These are phyloP conservation scores for Dioszegia aurantiaca DNA, from an alignment of 768 basidiomycete species.

Conservation along the genomic window DNA sequence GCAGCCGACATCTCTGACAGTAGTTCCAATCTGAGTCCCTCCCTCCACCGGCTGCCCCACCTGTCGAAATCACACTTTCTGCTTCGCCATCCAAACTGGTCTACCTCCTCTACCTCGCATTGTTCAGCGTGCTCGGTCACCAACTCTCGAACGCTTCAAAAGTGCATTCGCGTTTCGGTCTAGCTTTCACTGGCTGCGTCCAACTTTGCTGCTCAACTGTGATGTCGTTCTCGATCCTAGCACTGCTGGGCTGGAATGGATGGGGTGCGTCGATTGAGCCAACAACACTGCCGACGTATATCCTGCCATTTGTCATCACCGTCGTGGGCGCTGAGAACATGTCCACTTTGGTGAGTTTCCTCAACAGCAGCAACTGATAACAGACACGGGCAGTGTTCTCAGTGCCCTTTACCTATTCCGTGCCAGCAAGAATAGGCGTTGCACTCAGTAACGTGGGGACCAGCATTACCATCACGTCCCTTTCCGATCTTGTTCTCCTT, in stretches of 20 bases:
- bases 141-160: conserved; percentile 54
- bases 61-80: conserved; percentile 6
- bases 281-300: conserved; percentile 52
- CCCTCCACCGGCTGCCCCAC: conserved; percentile 4
- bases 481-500: conserved; percentile 77
- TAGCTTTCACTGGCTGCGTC: conserved; percentile 88
- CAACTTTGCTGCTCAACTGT: conserved; percentile 90
- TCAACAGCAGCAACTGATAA: conserved; percentile 9
- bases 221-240: conserved; percentile 88
- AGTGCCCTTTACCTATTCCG: conserved; percentile 40
- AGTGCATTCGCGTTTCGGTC: conserved; percentile 84
- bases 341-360: conserved; percentile 73
- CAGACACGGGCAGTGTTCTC: conserved; percentile 39
- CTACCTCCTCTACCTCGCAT: conserved; percentile 35
- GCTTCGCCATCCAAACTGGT: conserved; percentile 18
- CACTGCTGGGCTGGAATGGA: conserved; percentile 67
- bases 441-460: conserved; percentile 86
- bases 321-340: conserved; percentile 97
- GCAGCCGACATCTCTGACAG: not conserved
- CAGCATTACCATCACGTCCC: conserved; percentile 86
- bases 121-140: conserved; percentile 36
- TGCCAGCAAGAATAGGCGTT: conserved; percentile 83
- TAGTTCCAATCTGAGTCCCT: not conserved
- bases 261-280: conserved; percentile 32
- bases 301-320: conserved; percentile 87